Percentiles rank a stretch among this genome's conserved stretches.
phyloP scores from a whole-genome alignment of 2,329 filamentous ascomycete species.

The Fusarium sp. region DNA sequence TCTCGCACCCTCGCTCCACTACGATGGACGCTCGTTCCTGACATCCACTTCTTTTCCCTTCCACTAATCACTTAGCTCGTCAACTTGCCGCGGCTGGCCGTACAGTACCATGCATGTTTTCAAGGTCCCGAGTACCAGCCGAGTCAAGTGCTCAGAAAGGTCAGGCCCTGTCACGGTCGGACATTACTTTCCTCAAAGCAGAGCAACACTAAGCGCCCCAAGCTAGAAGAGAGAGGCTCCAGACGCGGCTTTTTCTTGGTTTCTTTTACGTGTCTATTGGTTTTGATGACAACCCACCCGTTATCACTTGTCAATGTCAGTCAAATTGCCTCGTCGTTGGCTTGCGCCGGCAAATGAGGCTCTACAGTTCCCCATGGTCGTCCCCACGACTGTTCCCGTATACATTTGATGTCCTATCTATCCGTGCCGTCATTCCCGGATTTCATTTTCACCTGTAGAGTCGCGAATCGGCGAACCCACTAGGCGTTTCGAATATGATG shows the following conservation, averaged over 20 bases:
- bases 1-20: too few species aligned
- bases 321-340: slow-evolving; percentile 29
- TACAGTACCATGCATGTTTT: too few species aligned
- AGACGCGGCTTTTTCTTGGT: slow-evolving; percentile 42
- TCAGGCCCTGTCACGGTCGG: slow-evolving; percentile 44
- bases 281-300: slow-evolving; percentile 44
- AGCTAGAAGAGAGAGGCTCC: slow-evolving; percentile 33
- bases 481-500: slow-evolving; percentile 37
- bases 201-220: slow-evolving; percentile 28
- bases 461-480: slow-evolving; percentile 28
- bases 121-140: slow-evolving; percentile 26
- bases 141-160: slow-evolving; percentile 30
- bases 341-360: slow-evolving; percentile 41
- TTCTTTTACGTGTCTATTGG: slow-evolving; percentile 48
- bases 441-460: slow-evolving; percentile 12
- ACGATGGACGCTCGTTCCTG: slow-evolving; percentile 31
- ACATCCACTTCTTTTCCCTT: slow-evolving; percentile 40
- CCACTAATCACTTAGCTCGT: slow-evolving; percentile 32
- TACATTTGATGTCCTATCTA: slow-evolving; percentile 36
- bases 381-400: slow-evolving; percentile 19
- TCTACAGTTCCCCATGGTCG: slow-evolving; percentile 33
- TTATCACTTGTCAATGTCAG: slow-evolving; percentile 42
- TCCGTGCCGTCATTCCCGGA: slow-evolving; percentile 47
- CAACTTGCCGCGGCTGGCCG: slow-evolving; percentile 46
- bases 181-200: slow-evolving; percentile 41